phyloP scores from a whole-genome alignment of 202 grass and related monocot species.

The Panicum hallii region DNA sequence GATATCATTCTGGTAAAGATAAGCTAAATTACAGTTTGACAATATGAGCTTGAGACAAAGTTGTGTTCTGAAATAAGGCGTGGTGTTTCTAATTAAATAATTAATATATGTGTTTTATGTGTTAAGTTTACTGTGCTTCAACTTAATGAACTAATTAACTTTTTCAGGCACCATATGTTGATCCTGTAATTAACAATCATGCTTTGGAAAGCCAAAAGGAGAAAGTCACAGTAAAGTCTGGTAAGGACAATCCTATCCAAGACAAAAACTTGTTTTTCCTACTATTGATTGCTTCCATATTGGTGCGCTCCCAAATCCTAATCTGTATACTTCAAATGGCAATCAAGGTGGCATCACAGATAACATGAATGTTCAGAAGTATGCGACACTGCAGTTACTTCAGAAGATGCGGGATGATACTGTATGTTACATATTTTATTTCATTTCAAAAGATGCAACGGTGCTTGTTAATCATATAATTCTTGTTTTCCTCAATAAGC shows the following conservation, averaged over 20 bases:
- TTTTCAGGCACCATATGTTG: constrained; percentile 25
- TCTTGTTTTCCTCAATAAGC: constrained; percentile 36
- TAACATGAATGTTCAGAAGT: constrained; percentile 51
- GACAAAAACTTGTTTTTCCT: constrained; percentile 26
- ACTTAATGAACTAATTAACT: constrained; percentile 32
- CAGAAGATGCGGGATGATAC: constrained; percentile 66
- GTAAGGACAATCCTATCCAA: constrained; percentile 32
- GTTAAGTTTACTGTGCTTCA: constrained; percentile 6
- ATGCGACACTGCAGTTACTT: constrained; percentile 49
- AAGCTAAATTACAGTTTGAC: constrained; percentile 41
- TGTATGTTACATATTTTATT: constrained; percentile 54
- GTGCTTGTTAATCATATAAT: constrained; percentile 35
- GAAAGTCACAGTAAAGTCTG: constrained; percentile 29
- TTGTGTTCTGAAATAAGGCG: background rate
- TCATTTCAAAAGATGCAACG: constrained; percentile 34
- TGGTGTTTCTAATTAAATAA: constrained; percentile 11
- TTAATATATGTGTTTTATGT: constrained; percentile 9
- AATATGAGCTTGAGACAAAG: background rate
- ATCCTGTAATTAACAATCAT: constrained; percentile 21
- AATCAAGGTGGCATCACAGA: constrained; percentile 43
- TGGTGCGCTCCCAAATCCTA: constrained; percentile 20
- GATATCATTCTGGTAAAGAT: constrained; percentile 26
- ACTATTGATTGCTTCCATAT: constrained; percentile 16
- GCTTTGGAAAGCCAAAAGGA: constrained; percentile 32
- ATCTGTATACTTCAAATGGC: constrained; percentile 32